Evolutionary conservation across 2,329 filamentous ascomycete species (phyloP).

Genomic region (Talaromyces sp.): DNA sequence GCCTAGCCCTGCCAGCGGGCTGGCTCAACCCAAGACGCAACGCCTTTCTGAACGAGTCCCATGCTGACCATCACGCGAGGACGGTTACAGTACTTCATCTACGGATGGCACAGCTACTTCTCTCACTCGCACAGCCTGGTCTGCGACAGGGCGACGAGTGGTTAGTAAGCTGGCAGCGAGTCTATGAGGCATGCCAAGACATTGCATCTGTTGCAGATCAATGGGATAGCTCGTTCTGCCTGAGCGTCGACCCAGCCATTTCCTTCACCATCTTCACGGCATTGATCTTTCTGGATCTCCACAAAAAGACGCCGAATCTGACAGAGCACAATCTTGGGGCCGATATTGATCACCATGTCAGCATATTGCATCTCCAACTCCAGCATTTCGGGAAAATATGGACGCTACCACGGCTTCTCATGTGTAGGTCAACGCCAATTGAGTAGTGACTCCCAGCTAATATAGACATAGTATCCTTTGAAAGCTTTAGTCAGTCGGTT

Average conservation of each 20-base stretch:
- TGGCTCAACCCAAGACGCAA: conserved; percentile 34
- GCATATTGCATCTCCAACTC: neutral
- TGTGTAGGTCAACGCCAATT: neutral
- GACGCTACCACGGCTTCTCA: neutral
- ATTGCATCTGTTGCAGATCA: neutral
- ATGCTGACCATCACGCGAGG: conserved; percentile 24
- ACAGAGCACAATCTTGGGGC: neutral
- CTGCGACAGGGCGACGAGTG: neutral
- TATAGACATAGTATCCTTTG: neutral
- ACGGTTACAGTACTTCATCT: neutral
- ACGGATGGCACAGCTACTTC: neutral
- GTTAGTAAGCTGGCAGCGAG: neutral
- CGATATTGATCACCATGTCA: neutral
- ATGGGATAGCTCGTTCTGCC: neutral
- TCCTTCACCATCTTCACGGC: neutral
- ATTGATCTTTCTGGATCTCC: neutral
- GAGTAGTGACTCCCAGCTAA: neutral
- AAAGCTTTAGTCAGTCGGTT: neutral
- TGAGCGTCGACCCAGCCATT: neutral
- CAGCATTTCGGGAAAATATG: neutral
- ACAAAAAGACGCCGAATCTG: neutral
- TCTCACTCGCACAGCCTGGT: neutral
- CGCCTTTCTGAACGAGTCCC: conserved; percentile 27
- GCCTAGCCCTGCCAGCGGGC: conserved; percentile 30
- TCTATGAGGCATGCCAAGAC: neutral